Conservation (phyloP, 1,139 yeast genomes). For the Pichia kudriavzevii region DNA sequence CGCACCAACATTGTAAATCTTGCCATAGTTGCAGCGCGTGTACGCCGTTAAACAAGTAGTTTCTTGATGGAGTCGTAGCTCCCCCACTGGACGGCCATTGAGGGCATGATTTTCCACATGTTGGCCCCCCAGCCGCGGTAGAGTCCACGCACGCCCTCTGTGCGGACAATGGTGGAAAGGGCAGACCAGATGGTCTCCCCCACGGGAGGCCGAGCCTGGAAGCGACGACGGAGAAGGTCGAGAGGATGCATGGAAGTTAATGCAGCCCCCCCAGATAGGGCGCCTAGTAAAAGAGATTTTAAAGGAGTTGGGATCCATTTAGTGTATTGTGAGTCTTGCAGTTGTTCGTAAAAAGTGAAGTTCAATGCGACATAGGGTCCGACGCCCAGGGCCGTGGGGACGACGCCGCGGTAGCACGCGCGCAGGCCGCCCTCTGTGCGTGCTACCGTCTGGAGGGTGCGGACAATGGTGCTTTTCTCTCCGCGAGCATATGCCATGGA, state of each 20-base stretch:
- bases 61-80: too few species aligned
- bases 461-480: conserved; percentile 35
- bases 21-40: too few species aligned
- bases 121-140: conserved; percentile 88
- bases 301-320: too few species aligned
- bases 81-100: conserved; percentile 94
- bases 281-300: conserved; percentile 61
- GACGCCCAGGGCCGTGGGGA: conserved; percentile 87
- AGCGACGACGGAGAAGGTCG: conserved; percentile 79
- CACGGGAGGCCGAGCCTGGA: conserved; percentile 87
- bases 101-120: conserved; percentile 82
- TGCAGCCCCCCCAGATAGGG: conserved; percentile 80
- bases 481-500: conserved; percentile 79
- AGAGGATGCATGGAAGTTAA: conserved; percentile 82
- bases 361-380: conserved; percentile 95
- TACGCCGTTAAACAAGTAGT: too few species aligned
- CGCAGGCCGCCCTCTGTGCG: conserved; percentile 69
- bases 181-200: conserved; percentile 68
- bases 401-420: conserved; percentile 76
- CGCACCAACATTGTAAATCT: too few species aligned
- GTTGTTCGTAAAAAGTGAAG: conserved; percentile 79
- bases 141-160: conserved; percentile 75
- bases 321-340: conserved; percentile 44
- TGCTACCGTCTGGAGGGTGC: conserved; percentile 49
- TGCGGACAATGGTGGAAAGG: conserved; percentile 51